Evolutionary conservation across 495 filamentous ascomycete genomes (phyloP).

Genomic region (Terfezia claveryi): DNA sequence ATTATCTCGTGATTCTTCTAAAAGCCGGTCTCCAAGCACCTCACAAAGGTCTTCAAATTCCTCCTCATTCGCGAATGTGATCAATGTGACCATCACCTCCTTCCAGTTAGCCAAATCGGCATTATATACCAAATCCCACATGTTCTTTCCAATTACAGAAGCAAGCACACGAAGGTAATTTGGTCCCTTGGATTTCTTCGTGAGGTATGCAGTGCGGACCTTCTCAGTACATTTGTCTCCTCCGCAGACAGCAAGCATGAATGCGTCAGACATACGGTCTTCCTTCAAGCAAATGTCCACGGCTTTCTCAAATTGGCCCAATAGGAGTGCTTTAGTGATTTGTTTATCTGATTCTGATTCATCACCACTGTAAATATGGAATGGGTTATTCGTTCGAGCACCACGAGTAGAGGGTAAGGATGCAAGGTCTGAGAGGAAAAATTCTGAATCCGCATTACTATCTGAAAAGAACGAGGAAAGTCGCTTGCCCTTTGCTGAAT

Average conservation of each 20-base stretch:
- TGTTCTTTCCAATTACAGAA: constrained; percentile 83
- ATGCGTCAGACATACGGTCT: constrained; percentile 78
- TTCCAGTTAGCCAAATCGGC: constrained; percentile 86
- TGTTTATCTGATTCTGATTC: constrained; percentile 63
- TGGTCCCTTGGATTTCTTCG: constrained; percentile 53
- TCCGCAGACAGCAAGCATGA: constrained; percentile 94
- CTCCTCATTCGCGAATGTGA: constrained; percentile 72
- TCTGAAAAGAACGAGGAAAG: constrained; percentile 64
- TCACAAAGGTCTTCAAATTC: constrained; percentile 96
- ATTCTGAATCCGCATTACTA: constrained; percentile 48
- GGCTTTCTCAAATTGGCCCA: constrained; percentile 79
- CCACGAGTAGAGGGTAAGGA: constrained; percentile 61
- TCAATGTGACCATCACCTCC: constrained; percentile 84
- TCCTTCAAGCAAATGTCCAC: constrained; percentile 73
- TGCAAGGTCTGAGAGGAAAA: constrained; percentile 55
- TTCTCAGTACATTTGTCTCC: constrained; percentile 86
- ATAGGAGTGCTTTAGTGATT: constrained; percentile 68
- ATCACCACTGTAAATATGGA: constrained; percentile 57
- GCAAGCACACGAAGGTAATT: constrained; percentile 84
- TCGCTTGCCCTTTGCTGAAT: constrained; percentile 34
- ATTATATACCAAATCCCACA: constrained; percentile 97
- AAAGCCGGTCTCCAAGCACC: constrained; percentile 74
- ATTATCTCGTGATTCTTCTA: constrained; percentile 37
- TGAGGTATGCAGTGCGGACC: constrained; percentile 78
- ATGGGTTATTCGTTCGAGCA: constrained; percentile 66